Conservation (phyloP, 2,329 filamentous ascomycete species). For the Ophiognomonia clavigignenti-juglandacearum region DNA sequence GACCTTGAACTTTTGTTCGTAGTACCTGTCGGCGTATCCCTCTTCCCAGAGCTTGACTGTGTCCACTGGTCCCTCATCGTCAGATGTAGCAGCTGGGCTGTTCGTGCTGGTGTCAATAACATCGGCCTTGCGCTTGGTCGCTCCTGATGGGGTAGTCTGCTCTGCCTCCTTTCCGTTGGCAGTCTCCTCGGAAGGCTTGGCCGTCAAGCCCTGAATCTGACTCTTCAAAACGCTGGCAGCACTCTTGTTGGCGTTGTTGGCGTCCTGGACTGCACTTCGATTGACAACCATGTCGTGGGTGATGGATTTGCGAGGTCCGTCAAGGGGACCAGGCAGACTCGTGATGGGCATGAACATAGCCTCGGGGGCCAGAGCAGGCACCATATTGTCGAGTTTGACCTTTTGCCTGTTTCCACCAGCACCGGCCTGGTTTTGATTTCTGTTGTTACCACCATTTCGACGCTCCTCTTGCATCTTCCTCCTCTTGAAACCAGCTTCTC, state of each 20-base stretch:
- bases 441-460: slow-evolving; percentile 25
- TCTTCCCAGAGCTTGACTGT: slow-evolving; percentile 91
- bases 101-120: slow-evolving; percentile 59
- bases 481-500: slow-evolving; percentile 73
- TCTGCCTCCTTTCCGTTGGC: slow-evolving; percentile 16
- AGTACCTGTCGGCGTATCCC: slow-evolving; percentile 92
- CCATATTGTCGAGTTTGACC: slow-evolving; percentile 18
- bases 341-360: slow-evolving; percentile 32
- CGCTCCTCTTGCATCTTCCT: slow-evolving; percentile 65
- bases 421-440: slow-evolving; percentile 27
- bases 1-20: slow-evolving; percentile 91
- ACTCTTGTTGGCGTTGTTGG: slow-evolving; percentile 86
- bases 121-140: slow-evolving; percentile 75
- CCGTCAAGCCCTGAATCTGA: slow-evolving; percentile 55
- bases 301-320: slow-evolving; percentile 43
- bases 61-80: slow-evolving; percentile 66
- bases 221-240: slow-evolving; percentile 85
- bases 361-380: slow-evolving; percentile 17
- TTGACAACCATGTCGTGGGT: slow-evolving; percentile 90
- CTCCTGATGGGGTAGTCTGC: slow-evolving; percentile 41
- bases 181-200: slow-evolving; percentile 17
- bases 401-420: slow-evolving; percentile 16
- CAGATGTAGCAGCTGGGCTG: slow-evolving; percentile 36
- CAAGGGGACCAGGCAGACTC: slow-evolving; percentile 47
- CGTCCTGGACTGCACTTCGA: slow-evolving; percentile 58